Percentiles rank a stretch among this genome's conserved stretches.
Evolutionary conservation across 2,329 filamentous ascomycete genomes (phyloP).

Genomic region (Pestalotiopsis sp.): DNA sequence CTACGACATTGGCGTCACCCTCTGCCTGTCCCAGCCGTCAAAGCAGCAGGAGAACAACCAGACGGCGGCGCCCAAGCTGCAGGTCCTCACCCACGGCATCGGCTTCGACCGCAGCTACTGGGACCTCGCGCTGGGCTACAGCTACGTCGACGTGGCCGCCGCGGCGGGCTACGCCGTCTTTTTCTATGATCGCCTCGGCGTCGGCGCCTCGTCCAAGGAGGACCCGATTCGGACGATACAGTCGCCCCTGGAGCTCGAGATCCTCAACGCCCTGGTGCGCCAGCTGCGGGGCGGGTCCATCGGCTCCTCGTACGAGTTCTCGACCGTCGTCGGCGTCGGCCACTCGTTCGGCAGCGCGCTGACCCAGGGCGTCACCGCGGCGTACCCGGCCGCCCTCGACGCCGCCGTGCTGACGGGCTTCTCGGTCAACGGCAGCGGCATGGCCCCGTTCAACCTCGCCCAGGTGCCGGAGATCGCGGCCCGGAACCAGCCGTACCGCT

Average conservation of each 20-base stretch:
- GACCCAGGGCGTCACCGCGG: slow-evolving; percentile 55
- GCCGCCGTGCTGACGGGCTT: slow-evolving; percentile 65
- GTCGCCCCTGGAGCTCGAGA: slow-evolving; percentile 57
- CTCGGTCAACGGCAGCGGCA: slow-evolving; percentile 20
- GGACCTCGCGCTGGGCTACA: slow-evolving; percentile 65
- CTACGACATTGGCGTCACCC: slow-evolving; percentile 23
- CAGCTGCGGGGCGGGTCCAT: slow-evolving; percentile 31
- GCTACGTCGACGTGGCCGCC: slow-evolving; percentile 59
- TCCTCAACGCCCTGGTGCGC: slow-evolving; percentile 57
- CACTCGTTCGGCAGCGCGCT: slow-evolving; percentile 66
- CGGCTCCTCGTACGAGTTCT: slow-evolving; percentile 32
- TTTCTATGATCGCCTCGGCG: slow-evolving; percentile 64
- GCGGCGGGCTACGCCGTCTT: slow-evolving; percentile 61
- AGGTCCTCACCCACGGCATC: slow-evolving; percentile 56
- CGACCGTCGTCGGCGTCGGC: slow-evolving; percentile 60
- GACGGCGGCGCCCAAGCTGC: slow-evolving; percentile 36
- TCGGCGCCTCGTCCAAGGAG: slow-evolving; percentile 54
- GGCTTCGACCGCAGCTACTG: slow-evolving; percentile 63
- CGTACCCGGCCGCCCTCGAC: slow-evolving; percentile 46
- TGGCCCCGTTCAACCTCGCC: slow-evolving; percentile 20
- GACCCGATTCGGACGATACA: slow-evolving; percentile 64
- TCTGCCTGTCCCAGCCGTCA: slow-evolving; percentile 21
- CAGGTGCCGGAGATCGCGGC: slow-evolving; percentile 15
- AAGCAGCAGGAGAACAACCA: slow-evolving; percentile 13
- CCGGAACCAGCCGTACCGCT: slow-evolving; percentile 13